These are phyloP conservation scores for Thymus mandschuricus DNA, from an alignment of 257 asterid species.

Conservation along the genomic window DNA sequence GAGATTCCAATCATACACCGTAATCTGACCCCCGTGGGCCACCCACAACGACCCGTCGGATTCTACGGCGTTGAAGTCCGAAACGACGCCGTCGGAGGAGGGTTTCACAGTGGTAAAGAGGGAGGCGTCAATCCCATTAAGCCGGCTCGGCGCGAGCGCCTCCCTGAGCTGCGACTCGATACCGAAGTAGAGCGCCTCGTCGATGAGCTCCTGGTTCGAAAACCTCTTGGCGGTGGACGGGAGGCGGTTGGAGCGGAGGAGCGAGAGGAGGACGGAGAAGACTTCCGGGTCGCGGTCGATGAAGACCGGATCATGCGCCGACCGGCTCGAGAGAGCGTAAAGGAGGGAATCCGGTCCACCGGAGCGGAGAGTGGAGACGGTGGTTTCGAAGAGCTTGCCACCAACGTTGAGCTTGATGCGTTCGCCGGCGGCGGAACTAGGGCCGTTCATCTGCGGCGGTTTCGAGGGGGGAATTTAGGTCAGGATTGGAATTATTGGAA, in stretches of 20 bases:
- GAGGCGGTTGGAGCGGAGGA: constrained; percentile 86
- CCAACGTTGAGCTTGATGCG: constrained; percentile 97
- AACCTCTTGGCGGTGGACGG: constrained; percentile 86
- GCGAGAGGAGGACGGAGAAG: constrained; percentile 81
- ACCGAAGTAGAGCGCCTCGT: constrained; percentile 85
- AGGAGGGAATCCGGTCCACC: constrained; percentile 87
- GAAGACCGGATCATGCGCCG: constrained; percentile 59
- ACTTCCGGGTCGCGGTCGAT: constrained; percentile 97
- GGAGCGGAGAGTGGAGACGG: constrained; percentile 77
- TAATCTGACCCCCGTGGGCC: constrained; percentile 91
- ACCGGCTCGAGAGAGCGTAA: constrained; percentile 65
- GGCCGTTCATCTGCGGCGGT: constrained; percentile 47
- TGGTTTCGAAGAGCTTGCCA: constrained; percentile 91
- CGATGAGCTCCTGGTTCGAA: constrained; percentile 78
- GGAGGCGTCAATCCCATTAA: constrained; percentile 71
- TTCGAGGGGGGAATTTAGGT: constrained; percentile 13
- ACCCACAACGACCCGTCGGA: constrained; percentile 78
- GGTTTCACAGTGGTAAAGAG: constrained; percentile 58
- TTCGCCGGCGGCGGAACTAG: constrained; percentile 40
- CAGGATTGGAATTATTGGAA: constrained; percentile 14
- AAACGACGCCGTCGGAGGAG: constrained; percentile 65
- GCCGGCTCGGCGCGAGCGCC: constrained; percentile 71
- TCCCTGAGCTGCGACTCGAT: constrained; percentile 72
- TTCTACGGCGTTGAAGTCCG: constrained; percentile 80
- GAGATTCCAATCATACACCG: constrained; percentile 90